A percentile compares a stretch with the other conserved stretches of the same genome.
Conservation (phyloP, 306 rosid species). For the Neltuma alba region DNA sequence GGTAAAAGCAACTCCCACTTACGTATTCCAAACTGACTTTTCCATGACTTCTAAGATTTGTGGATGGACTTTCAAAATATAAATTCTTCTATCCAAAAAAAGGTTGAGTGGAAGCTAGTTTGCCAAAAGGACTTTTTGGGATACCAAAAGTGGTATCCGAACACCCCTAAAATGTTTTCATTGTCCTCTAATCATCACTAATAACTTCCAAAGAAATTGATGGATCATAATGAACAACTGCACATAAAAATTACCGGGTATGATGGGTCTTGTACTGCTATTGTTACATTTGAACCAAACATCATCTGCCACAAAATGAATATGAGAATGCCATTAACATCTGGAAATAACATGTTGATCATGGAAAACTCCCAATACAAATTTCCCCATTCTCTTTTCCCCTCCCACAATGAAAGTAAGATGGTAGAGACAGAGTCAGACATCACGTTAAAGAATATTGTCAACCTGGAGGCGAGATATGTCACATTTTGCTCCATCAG, state of each 20-base stretch:
- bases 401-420: not conserved
- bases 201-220: not conserved
- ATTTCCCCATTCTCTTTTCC: not conserved
- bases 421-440: constrained; percentile 3
- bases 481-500: constrained; percentile 86
- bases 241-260: constrained; percentile 59
- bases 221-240: constrained; percentile 14
- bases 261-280: constrained; percentile 83
- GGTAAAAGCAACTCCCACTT: no score
- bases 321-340: constrained; percentile 11
- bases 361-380: constrained; percentile 13
- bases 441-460: not conserved
- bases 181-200: not conserved
- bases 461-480: constrained; percentile 85
- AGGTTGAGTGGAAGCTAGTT: not conserved
- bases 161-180: not conserved
- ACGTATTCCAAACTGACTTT: not conserved
- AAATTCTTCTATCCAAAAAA: no score
- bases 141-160: not conserved
- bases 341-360: not conserved
- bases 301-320: constrained; percentile 43
- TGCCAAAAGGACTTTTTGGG: not conserved
- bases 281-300: constrained; percentile 66
- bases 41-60: not conserved
- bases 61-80: not conserved